Base-by-base conservation (phyloP, 768 basidiomycete species). In the Suillus hirtellus region DNA sequence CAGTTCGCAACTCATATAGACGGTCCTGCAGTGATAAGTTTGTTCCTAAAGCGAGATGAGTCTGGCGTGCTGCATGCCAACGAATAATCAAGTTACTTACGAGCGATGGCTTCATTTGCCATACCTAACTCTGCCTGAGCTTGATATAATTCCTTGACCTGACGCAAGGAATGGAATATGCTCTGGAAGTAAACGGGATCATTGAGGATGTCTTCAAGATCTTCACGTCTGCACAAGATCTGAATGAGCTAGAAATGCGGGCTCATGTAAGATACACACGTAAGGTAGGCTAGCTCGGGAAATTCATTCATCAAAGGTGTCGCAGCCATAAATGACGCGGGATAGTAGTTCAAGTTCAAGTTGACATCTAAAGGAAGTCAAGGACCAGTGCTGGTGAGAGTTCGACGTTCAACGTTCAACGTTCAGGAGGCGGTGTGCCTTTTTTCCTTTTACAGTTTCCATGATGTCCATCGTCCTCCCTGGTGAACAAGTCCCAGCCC, bases 121-220 rank as follows among this genome's bases (percentile, higher is more conserved):
- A 82, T 79, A 8, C 92, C 90, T 1, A 96, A 82, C 66, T 90
- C 89, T 12, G 89, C 80, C 69, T 95, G 92, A 1, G 87, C 84
- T 64, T 86, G 83, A 66, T 95, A 89, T 63, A 95, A 79, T 17
- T 82, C 81, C 70, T 89, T 89, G 46, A 96, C 93, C 34, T 81
- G 80, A 2, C 86, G 79, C 11, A 96, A 77, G 1, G 92, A 86
- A 75, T 95, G 90, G 66, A 99, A 89, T 65, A 91, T 80, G 9
- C 95, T 91, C 73, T 96, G 90, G 67, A 96, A 95, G 73, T 95
- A 95, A 17, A 79, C 77, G 1, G 88, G 89, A 72, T 97, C 93
- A 15, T 83, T 81, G 24, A 97, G 77, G 5, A 97, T 78, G 70
- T 96, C 94, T 74, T 97, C 92, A n/a, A 99, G 82, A 69, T 95